phyloP scores from a whole-genome alignment of 2,329 filamentous ascomycete genomes.

The Aspergillus quadricinctus region DNA sequence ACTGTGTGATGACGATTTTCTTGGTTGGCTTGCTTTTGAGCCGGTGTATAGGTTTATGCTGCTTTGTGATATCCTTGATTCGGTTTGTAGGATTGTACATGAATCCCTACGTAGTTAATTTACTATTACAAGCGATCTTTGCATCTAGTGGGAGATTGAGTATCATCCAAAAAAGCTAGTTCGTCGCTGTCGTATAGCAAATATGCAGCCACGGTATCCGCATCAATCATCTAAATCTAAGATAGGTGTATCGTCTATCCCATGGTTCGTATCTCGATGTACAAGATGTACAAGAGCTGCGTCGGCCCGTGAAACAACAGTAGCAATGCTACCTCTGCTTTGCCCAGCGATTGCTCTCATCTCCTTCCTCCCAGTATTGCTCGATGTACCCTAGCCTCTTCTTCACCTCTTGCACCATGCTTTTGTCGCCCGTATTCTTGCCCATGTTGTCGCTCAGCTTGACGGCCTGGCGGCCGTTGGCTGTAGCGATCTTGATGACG shows the following conservation, averaged over 20 bases:
- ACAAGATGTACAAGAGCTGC: background rate
- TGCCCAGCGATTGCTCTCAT: conserved; percentile 81
- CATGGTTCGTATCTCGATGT: background rate
- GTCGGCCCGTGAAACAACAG: background rate
- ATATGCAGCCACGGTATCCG: background rate
- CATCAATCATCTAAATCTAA: background rate
- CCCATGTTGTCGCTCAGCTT: conserved; percentile 90
- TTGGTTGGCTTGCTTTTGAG: background rate
- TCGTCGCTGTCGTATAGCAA: background rate
- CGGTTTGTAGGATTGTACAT: background rate
- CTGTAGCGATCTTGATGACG: conserved; percentile 92
- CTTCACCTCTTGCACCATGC: conserved; percentile 79
- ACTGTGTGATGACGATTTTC: background rate
- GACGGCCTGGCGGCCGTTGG: conserved; percentile 73
- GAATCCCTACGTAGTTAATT: background rate
- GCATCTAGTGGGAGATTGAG: background rate
- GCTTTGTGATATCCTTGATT: background rate
- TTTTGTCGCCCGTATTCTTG: conserved; percentile 89
- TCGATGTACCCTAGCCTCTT: conserved; percentile 79
- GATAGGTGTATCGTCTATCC: background rate
- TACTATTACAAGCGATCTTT: background rate
- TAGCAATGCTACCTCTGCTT: conserved; percentile 3
- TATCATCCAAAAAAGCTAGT: background rate
- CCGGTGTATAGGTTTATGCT: background rate
- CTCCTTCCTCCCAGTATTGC: conserved; percentile 74